A percentile compares a stretch with the other conserved stretches of the same genome.
These are phyloP conservation scores for Ilyonectria mors-panacis DNA, from an alignment of 2,329 filamentous ascomycete species.

Conservation along the genomic window DNA sequence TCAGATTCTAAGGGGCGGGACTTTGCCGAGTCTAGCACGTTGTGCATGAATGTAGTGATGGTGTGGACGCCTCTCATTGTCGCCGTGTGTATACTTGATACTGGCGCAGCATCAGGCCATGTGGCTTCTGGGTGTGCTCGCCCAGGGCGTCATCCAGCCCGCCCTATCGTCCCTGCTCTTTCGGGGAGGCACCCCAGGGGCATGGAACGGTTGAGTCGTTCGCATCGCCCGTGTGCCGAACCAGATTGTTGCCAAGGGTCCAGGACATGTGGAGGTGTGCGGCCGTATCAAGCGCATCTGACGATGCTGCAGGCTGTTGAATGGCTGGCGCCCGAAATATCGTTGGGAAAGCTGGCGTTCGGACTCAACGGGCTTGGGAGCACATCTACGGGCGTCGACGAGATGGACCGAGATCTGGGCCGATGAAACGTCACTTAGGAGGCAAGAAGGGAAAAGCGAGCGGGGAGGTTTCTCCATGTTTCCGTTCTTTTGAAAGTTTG, in stretches of 20 bases:
- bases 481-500: constrained; percentile 26
- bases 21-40: constrained; percentile 8
- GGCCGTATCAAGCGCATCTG: neutral
- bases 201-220: neutral
- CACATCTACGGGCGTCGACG: neutral
- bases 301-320: neutral
- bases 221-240: constrained; percentile 6
- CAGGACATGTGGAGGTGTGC: neutral
- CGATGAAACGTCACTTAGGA: constrained; percentile 15
- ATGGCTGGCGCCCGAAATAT: constrained; percentile 14
- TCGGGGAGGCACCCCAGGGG: neutral
- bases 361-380: constrained; percentile 3
- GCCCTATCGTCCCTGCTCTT: neutral
- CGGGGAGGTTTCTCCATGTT: constrained; percentile 32
- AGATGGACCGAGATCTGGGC: constrained; percentile 17
- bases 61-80: constrained; percentile 18
- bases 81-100: neutral
- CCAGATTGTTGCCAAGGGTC: neutral
- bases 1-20: constrained; percentile 4
- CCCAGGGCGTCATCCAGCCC: neutral
- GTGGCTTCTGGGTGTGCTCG: constrained; percentile 10
- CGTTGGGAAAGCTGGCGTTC: neutral
- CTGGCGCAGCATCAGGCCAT: constrained; percentile 16
- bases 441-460: constrained; percentile 8
- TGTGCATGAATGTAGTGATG: constrained; percentile 20